A percentile compares a stretch with the other conserved stretches of the same genome.
Evolutionary conservation across 495 filamentous ascomycete species (phyloP).

Genomic region (Aspergillus panamensis): DNA sequence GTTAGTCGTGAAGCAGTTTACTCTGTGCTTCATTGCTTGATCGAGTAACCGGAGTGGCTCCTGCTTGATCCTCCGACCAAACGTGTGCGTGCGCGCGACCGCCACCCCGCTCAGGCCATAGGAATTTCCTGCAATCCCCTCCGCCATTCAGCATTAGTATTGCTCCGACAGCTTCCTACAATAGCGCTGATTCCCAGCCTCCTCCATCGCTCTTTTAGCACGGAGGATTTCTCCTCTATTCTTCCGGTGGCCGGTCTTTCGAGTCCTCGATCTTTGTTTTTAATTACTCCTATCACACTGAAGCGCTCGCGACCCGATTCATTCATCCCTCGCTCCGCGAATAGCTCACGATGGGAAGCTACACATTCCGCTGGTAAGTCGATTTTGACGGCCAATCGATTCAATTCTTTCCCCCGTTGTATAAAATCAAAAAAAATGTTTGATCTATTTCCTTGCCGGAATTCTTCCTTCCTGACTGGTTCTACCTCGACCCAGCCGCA

Average conservation of each 20-base stretch:
- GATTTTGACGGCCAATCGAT: constrained; percentile 1
- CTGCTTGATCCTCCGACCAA: constrained; percentile 12
- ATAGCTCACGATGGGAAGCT: constrained; percentile 34
- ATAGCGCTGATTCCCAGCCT: constrained; percentile 19
- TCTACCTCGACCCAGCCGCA: constrained; percentile 7
- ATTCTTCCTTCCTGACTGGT: constrained; percentile 2
- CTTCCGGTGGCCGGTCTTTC: constrained; percentile 8
- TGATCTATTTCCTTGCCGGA: constrained; percentile 1
- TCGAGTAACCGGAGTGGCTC: constrained; percentile 1
- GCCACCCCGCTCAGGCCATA: constrained; percentile 20
- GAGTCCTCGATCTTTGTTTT: constrained; percentile 10
- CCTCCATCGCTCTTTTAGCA: constrained; percentile 8
- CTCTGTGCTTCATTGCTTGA: neutral
- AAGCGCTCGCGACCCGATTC: constrained; percentile 10
- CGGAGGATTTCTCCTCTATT: constrained; percentile 7
- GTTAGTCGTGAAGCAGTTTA: neutral
- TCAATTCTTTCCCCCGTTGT: neutral
- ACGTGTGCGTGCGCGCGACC: constrained; percentile 3
- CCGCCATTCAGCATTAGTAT: too few species aligned
- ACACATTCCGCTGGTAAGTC: constrained; percentile 46
- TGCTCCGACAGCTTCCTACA: neutral
- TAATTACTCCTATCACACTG: constrained; percentile 18
- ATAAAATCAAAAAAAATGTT: neutral
- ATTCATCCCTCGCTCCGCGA: neutral
- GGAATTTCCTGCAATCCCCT: neutral